phyloP scores from a whole-genome alignment of 768 basidiomycete genomes.

The Tylopilus intermedius region DNA sequence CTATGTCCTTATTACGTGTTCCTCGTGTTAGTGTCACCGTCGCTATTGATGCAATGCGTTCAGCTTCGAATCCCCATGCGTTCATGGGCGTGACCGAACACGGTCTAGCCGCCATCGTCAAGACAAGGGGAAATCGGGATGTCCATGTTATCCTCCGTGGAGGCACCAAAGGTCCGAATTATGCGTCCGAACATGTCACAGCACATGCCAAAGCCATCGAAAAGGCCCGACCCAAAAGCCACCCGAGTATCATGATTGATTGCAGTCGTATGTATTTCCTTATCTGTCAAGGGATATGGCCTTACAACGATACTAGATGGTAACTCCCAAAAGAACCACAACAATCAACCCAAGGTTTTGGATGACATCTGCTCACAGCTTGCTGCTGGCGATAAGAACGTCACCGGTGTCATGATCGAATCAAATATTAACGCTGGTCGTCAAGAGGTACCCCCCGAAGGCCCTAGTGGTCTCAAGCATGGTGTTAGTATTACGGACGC shows the following conservation, averaged over 20 bases:
- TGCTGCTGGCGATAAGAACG: conserved; percentile 54
- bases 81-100: conserved; percentile 93
- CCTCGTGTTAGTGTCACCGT: conserved; percentile 56
- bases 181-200: conserved; percentile 62
- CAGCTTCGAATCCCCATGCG: conserved; percentile 86
- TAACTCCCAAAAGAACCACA: conserved; percentile 93
- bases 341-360: conserved; percentile 82
- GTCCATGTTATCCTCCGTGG: conserved; percentile 97
- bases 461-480: conserved; percentile 64
- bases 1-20: background rate
- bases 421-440: conserved; percentile 87
- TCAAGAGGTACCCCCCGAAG: conserved; percentile 79
- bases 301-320: conserved; percentile 52
- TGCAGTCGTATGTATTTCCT: conserved; percentile 59
- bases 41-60: conserved; percentile 95
- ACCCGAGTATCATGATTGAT: conserved; percentile 83
- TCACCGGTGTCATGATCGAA: conserved; percentile 98
- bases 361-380: conserved; percentile 73
- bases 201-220: conserved; percentile 56
- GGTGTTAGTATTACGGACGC: conserved; percentile 91
- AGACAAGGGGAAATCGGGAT: conserved; percentile 78
- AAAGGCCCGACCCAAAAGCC: conserved; percentile 51
- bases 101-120: conserved; percentile 91
- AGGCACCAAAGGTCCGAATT: conserved; percentile 90
- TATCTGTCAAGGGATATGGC: background rate